Base-by-base conservation (phyloP, 2,329 filamentous ascomycete genomes). In the Aspergillus ustus region DNA sequence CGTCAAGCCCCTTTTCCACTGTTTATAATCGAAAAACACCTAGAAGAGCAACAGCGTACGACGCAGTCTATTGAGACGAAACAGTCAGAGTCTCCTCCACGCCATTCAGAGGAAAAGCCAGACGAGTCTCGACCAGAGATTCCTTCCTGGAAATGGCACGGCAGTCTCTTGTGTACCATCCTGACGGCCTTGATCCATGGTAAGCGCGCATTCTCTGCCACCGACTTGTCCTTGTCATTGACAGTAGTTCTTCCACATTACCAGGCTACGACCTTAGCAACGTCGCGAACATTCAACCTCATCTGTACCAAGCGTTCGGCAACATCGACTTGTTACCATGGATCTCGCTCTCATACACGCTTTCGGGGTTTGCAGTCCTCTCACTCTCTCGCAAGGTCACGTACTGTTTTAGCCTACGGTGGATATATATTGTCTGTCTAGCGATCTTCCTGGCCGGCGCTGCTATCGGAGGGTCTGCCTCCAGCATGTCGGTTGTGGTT, bases 401-500 rank as follows among this genome's bases (percentile, higher is more conserved):
- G 11, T 57, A 56, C 4, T 56, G 52, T 29, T 60, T 82, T 65
- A 72, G 82, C 57, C 71, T 74, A 13, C 84, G 84, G 61, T 80
- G 73, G 73, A 56, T 79, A 15, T 76, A 72, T 54, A 67, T 78
- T 19, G 22, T 52, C 1, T 52, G 40, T 5, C 48, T 62, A 0
- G 56, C 56, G 2, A 19, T 75, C n/a, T 74, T 77, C 53, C 64
- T 72, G 58, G 66, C 53, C 13, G 74, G 72, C 0, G 64, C 59
- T 34, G 71, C 78, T 0, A 56, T 81, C 0, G 81, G 79, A 54
- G 82, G 80, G 8, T 78, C 72, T 0, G 78, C 81, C 0, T 77
- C 77, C 0, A 77, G 62, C 19, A 80, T 82, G 67, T 66, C 76
- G 46, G 78, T 79, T 19, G 62, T 84, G 17, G 85, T 85, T 50